phyloP scores from a whole-genome alignment of 495 filamentous ascomycete genomes.

The Neurospora sp. region DNA sequence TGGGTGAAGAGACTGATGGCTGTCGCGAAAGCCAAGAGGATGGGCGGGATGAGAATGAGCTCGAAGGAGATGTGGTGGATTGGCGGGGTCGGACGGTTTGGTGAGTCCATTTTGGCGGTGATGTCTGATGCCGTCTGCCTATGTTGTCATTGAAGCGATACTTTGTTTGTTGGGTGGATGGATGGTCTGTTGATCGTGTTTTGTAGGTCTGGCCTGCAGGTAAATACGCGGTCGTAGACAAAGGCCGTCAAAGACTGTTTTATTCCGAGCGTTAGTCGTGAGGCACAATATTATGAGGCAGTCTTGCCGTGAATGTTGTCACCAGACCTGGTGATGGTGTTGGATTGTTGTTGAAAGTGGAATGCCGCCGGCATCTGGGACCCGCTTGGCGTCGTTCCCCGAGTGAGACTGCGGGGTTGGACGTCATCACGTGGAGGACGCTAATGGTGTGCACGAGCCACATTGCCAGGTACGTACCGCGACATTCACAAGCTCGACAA shows the following conservation, averaged over 20 bases:
- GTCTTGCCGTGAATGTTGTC: background rate
- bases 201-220: background rate
- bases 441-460: background rate
- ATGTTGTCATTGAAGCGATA: background rate
- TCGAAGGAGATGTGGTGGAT: slow-evolving; percentile 18
- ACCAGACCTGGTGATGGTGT: background rate
- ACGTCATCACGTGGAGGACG: background rate
- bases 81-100: slow-evolving; percentile 10
- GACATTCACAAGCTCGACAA: background rate
- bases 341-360: background rate
- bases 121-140: background rate
- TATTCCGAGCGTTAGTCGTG: background rate
- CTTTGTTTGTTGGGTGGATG: background rate
- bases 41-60: slow-evolving; percentile 21
- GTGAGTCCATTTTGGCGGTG: slow-evolving; percentile 10
- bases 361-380: background rate
- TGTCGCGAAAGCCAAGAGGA: slow-evolving; percentile 23
- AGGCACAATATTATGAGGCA: background rate
- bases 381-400: background rate
- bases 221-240: background rate
- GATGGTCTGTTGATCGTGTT: background rate
- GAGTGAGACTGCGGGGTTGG: background rate
- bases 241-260: background rate
- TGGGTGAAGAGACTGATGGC: slow-evolving; percentile 17
- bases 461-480: background rate